Evolutionary conservation across 164 flowering plant genomes (phyloP).

Genomic region (Tetrastigma voinierianum): DNA sequence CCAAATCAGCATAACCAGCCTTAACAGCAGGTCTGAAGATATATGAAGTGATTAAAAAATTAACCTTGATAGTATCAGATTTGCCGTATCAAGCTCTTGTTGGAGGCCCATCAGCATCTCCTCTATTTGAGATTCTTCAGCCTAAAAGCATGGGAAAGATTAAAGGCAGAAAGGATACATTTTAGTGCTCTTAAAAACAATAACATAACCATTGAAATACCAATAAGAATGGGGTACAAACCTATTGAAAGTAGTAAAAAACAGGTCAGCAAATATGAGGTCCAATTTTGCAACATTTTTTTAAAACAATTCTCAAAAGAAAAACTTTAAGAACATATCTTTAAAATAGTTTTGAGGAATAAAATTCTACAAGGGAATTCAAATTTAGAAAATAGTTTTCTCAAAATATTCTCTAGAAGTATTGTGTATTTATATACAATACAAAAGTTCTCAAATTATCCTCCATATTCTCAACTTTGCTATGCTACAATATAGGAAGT

Average conservation of each 20-base stretch:
- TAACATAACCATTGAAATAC: background rate
- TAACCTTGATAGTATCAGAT: slow-evolving; percentile 45
- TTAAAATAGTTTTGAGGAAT: too few relatives aligned
- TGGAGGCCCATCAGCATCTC: slow-evolving; percentile 50
- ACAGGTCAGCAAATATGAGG: background rate
- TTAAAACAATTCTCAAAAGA: too few relatives aligned
- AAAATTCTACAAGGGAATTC: too few relatives aligned
- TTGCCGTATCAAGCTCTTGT: slow-evolving; percentile 49
- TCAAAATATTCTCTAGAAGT: too few relatives aligned
- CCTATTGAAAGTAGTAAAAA: background rate
- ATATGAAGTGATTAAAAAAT: slow-evolving; percentile 3
- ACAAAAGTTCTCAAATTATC: too few relatives aligned
- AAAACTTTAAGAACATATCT: too few relatives aligned
- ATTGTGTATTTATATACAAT: too few relatives aligned
- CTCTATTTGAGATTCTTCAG: slow-evolving; percentile 67
- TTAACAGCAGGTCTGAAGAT: background rate
- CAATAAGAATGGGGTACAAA: background rate
- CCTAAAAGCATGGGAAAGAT: slow-evolving; percentile 37
- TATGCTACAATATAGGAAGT: too few relatives aligned
- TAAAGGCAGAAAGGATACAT: background rate
- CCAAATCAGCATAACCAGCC: background rate
- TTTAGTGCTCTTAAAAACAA: background rate
- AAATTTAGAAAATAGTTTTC: too few relatives aligned
- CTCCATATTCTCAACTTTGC: too few relatives aligned
- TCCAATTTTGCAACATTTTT: too few relatives aligned